Base-by-base conservation (phyloP, 306 rosid species). In the Cucurbita moschata region DNA sequence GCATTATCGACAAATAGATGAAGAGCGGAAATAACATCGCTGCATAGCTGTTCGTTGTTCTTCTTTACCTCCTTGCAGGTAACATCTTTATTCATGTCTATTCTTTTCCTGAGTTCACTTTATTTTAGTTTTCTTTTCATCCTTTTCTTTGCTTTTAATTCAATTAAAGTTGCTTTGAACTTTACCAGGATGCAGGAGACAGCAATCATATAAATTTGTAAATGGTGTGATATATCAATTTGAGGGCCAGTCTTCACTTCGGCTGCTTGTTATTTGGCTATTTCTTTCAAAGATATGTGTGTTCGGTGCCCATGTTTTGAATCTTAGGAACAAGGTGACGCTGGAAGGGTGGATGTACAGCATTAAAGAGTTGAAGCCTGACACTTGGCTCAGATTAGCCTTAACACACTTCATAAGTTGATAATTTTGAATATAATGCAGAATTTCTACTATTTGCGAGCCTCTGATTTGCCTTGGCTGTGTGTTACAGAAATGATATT, bases 1-100 rank as follows among this genome's bases (percentile, higher is more conserved):
- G 87, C 88, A 42, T 77, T 94, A 76, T 77, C 71, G 76, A 75
- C 78, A 16, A 52, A 60, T 51, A 39, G 69, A 80, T 86, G 86
- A 87, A 76, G 64, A 52, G 67, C 23, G 43, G 59, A 75, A 15
- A 72, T 37, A 40, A 15, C 10, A 60, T 37, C 73, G 35, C 62
- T 35, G 40, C 49, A 51, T 35, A 16, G n/a, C 11, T 40, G 26
- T 73, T 13, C 76, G 5, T 54, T 72, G 19, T 38, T 71, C 61
- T 71, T 53, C 40, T 44, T 44, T 46, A 47, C 56, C 39, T 50
- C 53, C 40, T 68, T 5, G 37, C 54, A 68, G 73, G 42, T 68
- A 68, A 49, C 2, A 19, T 67, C 40, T 46, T 12, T 30, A 30
- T 30, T 30, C 35, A 30, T 30, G 35, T 30, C 35, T 30, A 30